Base-by-base conservation (phyloP, 176 grass and related monocot species). In the Guadua angustifolia region DNA sequence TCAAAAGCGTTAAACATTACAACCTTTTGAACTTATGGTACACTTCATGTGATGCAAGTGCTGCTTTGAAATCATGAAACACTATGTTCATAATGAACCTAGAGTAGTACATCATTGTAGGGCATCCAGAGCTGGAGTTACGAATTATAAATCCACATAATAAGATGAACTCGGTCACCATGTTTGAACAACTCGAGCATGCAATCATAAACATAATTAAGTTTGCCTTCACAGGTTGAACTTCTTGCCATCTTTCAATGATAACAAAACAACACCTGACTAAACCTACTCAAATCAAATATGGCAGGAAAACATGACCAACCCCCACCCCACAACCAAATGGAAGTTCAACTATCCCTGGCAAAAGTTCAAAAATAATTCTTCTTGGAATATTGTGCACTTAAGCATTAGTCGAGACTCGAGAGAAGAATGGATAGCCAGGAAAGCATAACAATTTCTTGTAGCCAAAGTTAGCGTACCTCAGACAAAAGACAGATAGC, bases 401-500 rank as follows among this genome's bases (percentile, higher is more conserved):
- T 71, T 81, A 47, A 3, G 3, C 17, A 39, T 56, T 36, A 86
- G 77, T 79, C 9, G 6, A 79, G 26, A 24, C 61, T 69, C 2
- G 21, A 2, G 24, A 77, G 29, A 84, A 66, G 58, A 74, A 79
- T 64, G 47, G 42, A 84, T 79, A 57, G 15, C 13, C 24, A 66
- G 5, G 4, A 55, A 80, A 55, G 65, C 0, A 26, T 66, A 58
- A n/a, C 13, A 77, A 84, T 77, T 35, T 33, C 22, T 33, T 75
- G 74, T 44, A 73, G 40, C 57, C 35, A 69, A 69, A 86, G 45
- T 47, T 60, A 33, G 8, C 56, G 88, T 90, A 99, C 96, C 86
- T 99, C 93, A 3, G 93, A 94, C 68, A 99, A 72, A 83, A 95
- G 67, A 88, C 89, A 95, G 32, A 73, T 85, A 82, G 89, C 88